Evolutionary conservation across 1,284 basidiomycete genomes (phyloP), one percentile per base, ranked within the genome.

Genomic region (Phaffia rhodozyma): DNA sequence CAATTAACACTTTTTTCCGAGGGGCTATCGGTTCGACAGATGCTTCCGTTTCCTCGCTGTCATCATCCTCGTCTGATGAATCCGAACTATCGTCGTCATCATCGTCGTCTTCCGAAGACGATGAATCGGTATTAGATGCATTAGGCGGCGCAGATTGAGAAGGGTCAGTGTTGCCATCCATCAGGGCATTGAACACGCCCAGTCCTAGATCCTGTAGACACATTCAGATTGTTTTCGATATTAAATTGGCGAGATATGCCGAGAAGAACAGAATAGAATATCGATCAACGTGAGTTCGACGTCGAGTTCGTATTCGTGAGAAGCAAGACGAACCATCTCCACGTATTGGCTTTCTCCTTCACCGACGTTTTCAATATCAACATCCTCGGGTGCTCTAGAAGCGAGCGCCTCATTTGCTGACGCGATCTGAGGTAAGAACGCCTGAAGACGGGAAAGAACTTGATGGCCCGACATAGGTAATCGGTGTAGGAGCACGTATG

Each of bases 351-450:
- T 52, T 50, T 64, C 23, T 20, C 53, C 62, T 29, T 60, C 58
- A 11, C 62, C 58, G 18, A 64, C 58, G 13, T 64, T 64, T 38
- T 64, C 62, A 23, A 64, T 64, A 47, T 64, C 62, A 30, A 64
- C 6, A 20, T 64, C 62, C 29, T 53, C 58, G 18, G 25, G n/a
- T 20, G 58, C 20, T 30, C 25, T 9, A 7, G 25, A 13, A 1
- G 53, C 57, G 23, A 64, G 58, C 13, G 27, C 30, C 53, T 60
- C 53, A 58, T 64, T 64, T 18, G 62, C 62, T 6, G 58, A 34
- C 1, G 62, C 62, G 48, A 64, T 64, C 29, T 60, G 53, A 9
- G 62, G 62, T 3, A 64, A 49, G 25, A 64, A 64, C 25, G 34
- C 27, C 18, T 64, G 62, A 11, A 64, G 47, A 27, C 62, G 62